phyloP scores from a whole-genome alignment of 2,329 filamentous ascomycete species.

The Cordyceps javanica region DNA sequence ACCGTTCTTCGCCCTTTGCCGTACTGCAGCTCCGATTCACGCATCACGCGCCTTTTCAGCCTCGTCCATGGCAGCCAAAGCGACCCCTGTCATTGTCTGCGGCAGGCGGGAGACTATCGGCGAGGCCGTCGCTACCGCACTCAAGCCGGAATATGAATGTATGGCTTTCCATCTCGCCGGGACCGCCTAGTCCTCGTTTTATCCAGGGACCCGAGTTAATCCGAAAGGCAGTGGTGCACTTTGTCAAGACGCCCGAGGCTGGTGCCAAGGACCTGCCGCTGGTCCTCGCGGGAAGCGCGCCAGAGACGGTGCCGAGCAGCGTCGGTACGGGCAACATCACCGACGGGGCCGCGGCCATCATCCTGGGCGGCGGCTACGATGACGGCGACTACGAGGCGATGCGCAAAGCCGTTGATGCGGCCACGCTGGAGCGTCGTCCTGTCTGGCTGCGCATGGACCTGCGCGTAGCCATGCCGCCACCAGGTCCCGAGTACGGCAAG shows the following conservation, averaged over 20 bases:
- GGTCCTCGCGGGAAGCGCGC: background rate
- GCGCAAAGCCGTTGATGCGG: constrained; percentile 9
- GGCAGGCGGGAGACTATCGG: constrained; percentile 8
- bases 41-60: background rate
- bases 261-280: constrained; percentile 12
- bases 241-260: constrained; percentile 11
- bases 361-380: constrained; percentile 12
- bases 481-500: constrained; percentile 23
- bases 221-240: constrained; percentile 12
- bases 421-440: background rate
- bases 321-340: constrained; percentile 8
- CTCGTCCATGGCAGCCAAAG: background rate
- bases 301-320: background rate
- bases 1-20: no score
- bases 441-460: constrained; percentile 22
- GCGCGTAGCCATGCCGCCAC: constrained; percentile 18
- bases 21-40: background rate
- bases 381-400: constrained; percentile 5
- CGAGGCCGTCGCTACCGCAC: background rate
- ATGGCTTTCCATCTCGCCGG: no score
- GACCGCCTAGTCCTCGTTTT: background rate
- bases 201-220: no score
- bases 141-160: constrained; percentile 11
- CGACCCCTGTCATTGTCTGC: constrained; percentile 11
- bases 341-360: background rate